A percentile compares a stretch with the other conserved stretches of the same genome.
Conservation (phyloP, 1,284 basidiomycete species). For the Leucoagaricus sp. region DNA sequence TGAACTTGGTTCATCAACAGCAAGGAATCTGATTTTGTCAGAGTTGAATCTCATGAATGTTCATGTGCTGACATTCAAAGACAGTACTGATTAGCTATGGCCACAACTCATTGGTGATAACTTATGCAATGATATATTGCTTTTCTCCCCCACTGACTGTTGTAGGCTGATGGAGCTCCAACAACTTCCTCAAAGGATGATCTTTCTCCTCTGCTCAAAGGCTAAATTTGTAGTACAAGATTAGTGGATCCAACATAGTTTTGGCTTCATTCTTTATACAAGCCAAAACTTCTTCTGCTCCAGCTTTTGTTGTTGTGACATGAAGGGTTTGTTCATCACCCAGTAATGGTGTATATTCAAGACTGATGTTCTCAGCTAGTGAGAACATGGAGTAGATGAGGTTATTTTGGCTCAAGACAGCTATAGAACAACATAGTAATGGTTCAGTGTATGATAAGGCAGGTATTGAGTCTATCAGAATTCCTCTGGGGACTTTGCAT, state of each 20-base stretch:
- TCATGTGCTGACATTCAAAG: conserved; percentile 43
- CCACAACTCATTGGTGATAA: conserved; percentile 16
- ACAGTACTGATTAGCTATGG: no score
- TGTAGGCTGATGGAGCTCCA: conserved; percentile 34
- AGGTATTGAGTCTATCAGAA: conserved; percentile 41
- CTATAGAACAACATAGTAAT: conserved; percentile 39
- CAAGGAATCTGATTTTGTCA: conserved; percentile 43
- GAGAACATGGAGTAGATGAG: conserved; percentile 41
- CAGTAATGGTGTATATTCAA: conserved; percentile 38
- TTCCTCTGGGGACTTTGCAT: conserved; percentile 30
- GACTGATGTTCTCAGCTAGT: conserved; percentile 45
- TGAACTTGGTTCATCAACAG: conserved; percentile 55
- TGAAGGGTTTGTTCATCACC: conserved; percentile 29
- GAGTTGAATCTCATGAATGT: conserved; percentile 49
- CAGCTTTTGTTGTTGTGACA: conserved; percentile 39
- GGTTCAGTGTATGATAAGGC: conserved; percentile 34
- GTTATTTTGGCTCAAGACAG: conserved; percentile 46
- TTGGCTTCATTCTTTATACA: conserved; percentile 30
- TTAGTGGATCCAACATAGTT: conserved; percentile 36
- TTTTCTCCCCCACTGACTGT: conserved; percentile 43
- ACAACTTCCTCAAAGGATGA: conserved; percentile 33
- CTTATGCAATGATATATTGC: conserved; percentile 49
- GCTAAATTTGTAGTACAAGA: conserved; percentile 26
- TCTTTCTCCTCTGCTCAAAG: conserved; percentile 30
- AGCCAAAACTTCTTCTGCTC: conserved; percentile 34